Conservation (phyloP, 305 asterid species). For the Fraxinus paxiana region DNA sequence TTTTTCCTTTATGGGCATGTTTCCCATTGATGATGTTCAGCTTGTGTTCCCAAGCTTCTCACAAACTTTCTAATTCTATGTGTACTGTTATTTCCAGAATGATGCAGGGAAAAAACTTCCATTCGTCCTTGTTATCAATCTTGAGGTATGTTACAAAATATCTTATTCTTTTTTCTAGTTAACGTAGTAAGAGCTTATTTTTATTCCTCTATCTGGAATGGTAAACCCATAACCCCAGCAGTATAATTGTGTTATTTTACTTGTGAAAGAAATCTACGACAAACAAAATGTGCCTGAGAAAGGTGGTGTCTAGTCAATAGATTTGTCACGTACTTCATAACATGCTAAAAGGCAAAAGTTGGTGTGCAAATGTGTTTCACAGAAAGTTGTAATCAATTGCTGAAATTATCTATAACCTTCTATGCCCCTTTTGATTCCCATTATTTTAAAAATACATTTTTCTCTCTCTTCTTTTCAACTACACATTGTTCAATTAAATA, state of each 20-base stretch:
- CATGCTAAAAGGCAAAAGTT: slow-evolving; percentile 5
- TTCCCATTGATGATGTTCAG: slow-evolving; percentile 13
- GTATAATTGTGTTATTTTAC: neutral
- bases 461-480: neutral
- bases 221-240: slow-evolving; percentile 6
- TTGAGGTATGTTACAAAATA: slow-evolving; percentile 50
- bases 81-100: slow-evolving; percentile 58
- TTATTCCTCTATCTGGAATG: slow-evolving; percentile 9
- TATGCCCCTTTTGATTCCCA: neutral
- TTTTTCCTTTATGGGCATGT: slow-evolving; percentile 6
- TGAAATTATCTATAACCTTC: neutral
- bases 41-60: neutral
- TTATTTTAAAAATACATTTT: neutral
- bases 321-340: slow-evolving; percentile 9
- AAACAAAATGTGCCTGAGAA: slow-evolving; percentile 8
- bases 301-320: slow-evolving; percentile 5
- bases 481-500: neutral
- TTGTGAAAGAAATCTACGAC: slow-evolving; percentile 13
- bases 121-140: slow-evolving; percentile 73
- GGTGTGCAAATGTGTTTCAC: neutral
- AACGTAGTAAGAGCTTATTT: neutral
- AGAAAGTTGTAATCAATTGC: neutral
- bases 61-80: neutral
- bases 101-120: slow-evolving; percentile 79
- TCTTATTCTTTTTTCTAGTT: slow-evolving; percentile 5